Conservation (phyloP, 345 rosid species). For the Heritiera littoralis region DNA sequence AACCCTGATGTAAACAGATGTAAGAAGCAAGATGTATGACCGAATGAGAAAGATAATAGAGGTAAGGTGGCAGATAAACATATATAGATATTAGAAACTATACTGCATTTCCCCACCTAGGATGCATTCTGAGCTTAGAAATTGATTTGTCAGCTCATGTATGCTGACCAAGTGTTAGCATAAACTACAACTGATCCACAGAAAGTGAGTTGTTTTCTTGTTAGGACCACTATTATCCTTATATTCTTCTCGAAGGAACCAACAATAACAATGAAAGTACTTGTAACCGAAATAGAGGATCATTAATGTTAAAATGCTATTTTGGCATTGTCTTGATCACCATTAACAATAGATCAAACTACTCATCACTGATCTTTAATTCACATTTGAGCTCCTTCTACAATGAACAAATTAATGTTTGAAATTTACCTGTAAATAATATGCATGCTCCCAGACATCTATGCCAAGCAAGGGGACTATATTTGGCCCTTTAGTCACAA, state of each 20-base stretch:
- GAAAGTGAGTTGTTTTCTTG: too few species aligned
- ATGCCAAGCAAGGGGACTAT: slow-evolving; percentile 86
- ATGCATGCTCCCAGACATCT: slow-evolving; percentile 99
- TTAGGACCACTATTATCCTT: not conserved
- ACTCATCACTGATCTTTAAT: not conserved
- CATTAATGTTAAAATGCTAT: not conserved
- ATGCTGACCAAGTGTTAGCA: not conserved
- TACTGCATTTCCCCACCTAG: not conserved
- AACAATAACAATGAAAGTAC: not conserved
- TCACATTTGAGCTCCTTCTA: slow-evolving; percentile 53
- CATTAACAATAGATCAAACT: not conserved
- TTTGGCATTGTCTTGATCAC: slow-evolving; percentile 7
- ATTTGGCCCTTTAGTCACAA: slow-evolving; percentile 74
- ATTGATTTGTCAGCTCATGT: not conserved
- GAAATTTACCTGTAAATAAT: slow-evolving; percentile 82
- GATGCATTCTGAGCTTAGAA: not conserved
- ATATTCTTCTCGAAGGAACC: not conserved
- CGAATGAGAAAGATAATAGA: not conserved
- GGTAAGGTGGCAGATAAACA: too few species aligned
- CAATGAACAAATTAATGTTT: not conserved
- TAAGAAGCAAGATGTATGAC: not conserved
- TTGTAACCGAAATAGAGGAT: not conserved
- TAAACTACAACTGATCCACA: not conserved
- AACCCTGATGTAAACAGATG: not conserved
- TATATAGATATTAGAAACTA: not conserved